Percentiles rank a stretch among this genome's conserved stretches.
phyloP scores from a whole-genome alignment of 1,284 basidiomycete genomes.

The Microbotryum intermedium region DNA sequence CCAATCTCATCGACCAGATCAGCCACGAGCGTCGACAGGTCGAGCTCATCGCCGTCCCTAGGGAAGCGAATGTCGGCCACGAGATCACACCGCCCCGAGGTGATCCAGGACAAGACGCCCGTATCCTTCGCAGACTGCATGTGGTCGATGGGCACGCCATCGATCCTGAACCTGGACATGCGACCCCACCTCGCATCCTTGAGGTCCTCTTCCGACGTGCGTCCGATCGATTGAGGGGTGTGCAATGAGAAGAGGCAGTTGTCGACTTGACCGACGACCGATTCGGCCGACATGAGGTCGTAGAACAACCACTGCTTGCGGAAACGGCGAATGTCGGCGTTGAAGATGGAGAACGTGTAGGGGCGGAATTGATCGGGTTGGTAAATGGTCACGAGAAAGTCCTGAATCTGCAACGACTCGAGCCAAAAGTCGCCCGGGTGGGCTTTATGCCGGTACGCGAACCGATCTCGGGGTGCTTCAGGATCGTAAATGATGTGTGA shows the following conservation, averaged over 20 bases:
- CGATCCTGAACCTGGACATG: conserved; percentile 92
- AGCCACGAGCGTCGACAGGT: conserved; percentile 64
- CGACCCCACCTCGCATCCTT: conserved; percentile 73
- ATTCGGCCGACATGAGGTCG: conserved; percentile 60
- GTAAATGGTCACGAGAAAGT: conserved; percentile 87
- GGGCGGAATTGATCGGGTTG: conserved; percentile 89
- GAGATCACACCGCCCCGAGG: conserved; percentile 88
- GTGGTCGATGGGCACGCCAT: conserved; percentile 95
- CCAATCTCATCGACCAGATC: conserved; percentile 80
- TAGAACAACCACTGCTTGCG: conserved; percentile 91
- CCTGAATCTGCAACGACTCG: conserved; percentile 78
- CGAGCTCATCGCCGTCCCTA: conserved; percentile 56
- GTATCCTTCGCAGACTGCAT: conserved; percentile 71
- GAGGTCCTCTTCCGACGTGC: conserved; percentile 72
- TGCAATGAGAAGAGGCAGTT: conserved; percentile 96
- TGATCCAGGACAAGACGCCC: conserved; percentile 94
- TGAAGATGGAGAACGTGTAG: conserved; percentile 90
- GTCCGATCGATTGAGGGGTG: conserved; percentile 89
- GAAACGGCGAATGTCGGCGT: conserved; percentile 74
- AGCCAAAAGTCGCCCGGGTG: conserved; percentile 84
- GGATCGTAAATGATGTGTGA: conserved; percentile 70
- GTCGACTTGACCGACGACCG: conserved; percentile 93
- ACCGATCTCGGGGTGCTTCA: conserved; percentile 65
- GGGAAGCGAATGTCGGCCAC: conserved; percentile 98
- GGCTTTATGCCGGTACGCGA: conserved; percentile 64